Evolutionary conservation across 164 flowering plant genomes (phyloP).

Genomic region (Liriodendron chinense): DNA sequence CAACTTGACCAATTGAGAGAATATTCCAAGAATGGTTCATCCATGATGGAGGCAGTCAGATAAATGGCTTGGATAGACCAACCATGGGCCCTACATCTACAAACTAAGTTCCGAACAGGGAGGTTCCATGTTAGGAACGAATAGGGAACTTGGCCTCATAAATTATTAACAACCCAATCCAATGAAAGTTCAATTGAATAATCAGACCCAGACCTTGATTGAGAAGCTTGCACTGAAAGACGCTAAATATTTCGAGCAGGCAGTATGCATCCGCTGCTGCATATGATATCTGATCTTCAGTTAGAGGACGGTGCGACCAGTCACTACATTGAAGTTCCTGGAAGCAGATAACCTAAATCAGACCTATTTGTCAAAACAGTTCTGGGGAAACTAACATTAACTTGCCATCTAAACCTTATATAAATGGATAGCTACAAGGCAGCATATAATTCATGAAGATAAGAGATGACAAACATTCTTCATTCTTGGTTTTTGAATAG

Average conservation of each 20-base stretch:
- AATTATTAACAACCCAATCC: background rate
- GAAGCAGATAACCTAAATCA: conserved; percentile 18
- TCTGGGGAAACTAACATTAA: conserved; percentile 1
- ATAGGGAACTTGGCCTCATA: background rate
- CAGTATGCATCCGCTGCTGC: conserved; percentile 93
- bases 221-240: conserved; percentile 46
- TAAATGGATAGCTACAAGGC: background rate
- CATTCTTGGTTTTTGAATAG: background rate
- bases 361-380: background rate
- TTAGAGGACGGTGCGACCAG: conserved; percentile 91
- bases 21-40: too few relatives aligned
- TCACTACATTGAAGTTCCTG: conserved; percentile 99
- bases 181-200: background rate
- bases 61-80: too few relatives aligned
- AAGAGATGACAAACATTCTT: background rate
- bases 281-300: conserved; percentile 79
- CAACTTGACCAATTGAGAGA: too few relatives aligned
- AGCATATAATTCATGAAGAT: background rate
- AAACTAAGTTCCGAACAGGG: too few relatives aligned
- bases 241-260: conserved; percentile 66
- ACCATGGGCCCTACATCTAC: too few relatives aligned
- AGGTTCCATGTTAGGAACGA: too few relatives aligned
- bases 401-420: background rate
- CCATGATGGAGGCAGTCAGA: too few relatives aligned
- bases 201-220: conserved; percentile 52